Percentiles rank a stretch among this genome's conserved stretches.
Evolutionary conservation across 2,329 filamentous ascomycete genomes (phyloP).

Genomic region (Dactylellina sp.): DNA sequence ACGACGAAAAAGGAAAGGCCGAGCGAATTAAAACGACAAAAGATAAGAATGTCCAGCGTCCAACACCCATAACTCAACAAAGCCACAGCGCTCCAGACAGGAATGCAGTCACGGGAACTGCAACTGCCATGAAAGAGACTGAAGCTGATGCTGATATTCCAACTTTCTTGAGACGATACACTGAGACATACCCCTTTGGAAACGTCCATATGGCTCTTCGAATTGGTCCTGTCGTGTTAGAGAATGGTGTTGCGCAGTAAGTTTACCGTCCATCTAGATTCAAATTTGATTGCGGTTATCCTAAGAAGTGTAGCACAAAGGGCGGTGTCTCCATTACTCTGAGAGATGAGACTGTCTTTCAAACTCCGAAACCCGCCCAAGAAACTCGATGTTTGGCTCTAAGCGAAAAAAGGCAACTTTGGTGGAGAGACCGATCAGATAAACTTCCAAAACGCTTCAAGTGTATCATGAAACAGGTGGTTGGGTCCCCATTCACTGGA

Average conservation of each 20-base stretch:
- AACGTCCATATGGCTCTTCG: conserved; percentile 62
- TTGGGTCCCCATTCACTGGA: conserved; percentile 63
- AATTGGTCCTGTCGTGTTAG: conserved; percentile 64
- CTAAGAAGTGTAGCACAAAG: conserved; percentile 57
- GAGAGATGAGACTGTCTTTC: not conserved
- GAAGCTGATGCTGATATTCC: conserved; percentile 58
- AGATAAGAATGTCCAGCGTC: not conserved
- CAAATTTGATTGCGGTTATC: conserved; percentile 61
- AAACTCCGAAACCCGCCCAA: not conserved
- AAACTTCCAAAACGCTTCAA: conserved; percentile 62
- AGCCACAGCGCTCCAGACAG: conserved; percentile 6
- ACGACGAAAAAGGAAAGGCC: not conserved
- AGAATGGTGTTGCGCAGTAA: conserved; percentile 49
- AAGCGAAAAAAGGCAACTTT: too few species aligned
- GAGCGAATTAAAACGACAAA: not conserved
- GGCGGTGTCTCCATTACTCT: conserved; percentile 55
- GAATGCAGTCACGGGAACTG: not conserved
- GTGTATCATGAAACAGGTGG: conserved; percentile 65
- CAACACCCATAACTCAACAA: conserved; percentile 1
- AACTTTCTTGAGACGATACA: conserved; percentile 58
- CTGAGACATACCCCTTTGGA: conserved; percentile 63
- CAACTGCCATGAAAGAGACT: conserved; percentile 9
- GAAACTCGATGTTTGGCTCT: not conserved
- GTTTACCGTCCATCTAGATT: too few species aligned
- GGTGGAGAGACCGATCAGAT: not conserved